Percentiles rank a stretch among this genome's conserved stretches.
Conservation (phyloP, 495 filamentous ascomycete species). For the Penicillium manginii region DNA sequence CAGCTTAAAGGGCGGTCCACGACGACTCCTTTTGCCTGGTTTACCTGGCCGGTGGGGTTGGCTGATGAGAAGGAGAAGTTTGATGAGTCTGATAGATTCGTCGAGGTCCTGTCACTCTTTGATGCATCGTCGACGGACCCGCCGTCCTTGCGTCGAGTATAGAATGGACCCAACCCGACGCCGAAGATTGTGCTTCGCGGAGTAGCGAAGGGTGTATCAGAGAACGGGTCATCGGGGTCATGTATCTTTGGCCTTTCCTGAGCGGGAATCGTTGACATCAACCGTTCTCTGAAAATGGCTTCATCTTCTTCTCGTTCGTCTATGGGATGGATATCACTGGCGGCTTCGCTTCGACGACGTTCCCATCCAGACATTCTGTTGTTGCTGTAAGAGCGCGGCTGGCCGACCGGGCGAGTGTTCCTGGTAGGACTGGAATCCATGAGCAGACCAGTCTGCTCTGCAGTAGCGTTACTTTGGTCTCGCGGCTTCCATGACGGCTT, state of each 20-base stretch:
- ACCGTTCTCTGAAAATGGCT: conserved; percentile 30
- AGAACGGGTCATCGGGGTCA: conserved; percentile 35
- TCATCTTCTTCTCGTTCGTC: conserved; percentile 74
- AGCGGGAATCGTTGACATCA: conserved; percentile 29
- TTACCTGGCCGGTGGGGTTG: conserved; percentile 19
- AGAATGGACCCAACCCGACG: conserved; percentile 33
- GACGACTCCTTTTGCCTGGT: conserved; percentile 19
- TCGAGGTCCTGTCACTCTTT: conserved; percentile 59
- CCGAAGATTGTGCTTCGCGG: conserved; percentile 35
- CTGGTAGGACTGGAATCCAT: conserved; percentile 59
- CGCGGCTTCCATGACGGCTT: conserved; percentile 27
- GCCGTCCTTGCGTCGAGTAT: conserved; percentile 28
- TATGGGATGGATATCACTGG: conserved; percentile 65
- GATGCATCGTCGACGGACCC: conserved; percentile 34
- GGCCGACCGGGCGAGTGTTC: conserved; percentile 34
- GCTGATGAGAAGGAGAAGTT: conserved; percentile 37
- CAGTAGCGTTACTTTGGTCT: conserved; percentile 37
- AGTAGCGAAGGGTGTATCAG: conserved; percentile 31
- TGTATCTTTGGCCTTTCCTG: conserved; percentile 11
- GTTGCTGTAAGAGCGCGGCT: conserved; percentile 25
- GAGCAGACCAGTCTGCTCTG: conserved; percentile 59
- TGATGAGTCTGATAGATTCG: conserved; percentile 58
- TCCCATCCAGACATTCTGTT: conserved; percentile 41
- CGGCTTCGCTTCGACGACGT: conserved; percentile 45
- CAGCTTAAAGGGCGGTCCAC: conserved; percentile 26